phyloP scores from a whole-genome alignment of 2,329 filamentous ascomycete species.

The Exophiala viscosa region DNA sequence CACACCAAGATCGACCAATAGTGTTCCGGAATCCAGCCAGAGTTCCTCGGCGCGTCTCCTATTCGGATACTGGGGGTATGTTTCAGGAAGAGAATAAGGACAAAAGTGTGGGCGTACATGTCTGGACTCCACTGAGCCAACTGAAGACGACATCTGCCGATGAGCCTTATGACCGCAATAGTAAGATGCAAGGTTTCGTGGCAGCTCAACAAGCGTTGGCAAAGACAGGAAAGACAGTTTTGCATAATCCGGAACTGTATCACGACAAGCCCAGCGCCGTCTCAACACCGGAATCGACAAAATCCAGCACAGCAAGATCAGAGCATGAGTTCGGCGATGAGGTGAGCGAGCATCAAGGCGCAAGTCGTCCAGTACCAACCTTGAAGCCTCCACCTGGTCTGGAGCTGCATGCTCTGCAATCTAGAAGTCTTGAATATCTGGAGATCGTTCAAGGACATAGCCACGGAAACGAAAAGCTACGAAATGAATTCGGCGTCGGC shows the following conservation, averaged over 20 bases:
- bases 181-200: constrained; percentile 27
- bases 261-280: constrained; percentile 8
- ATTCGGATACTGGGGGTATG: constrained; percentile 1
- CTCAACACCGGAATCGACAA: background rate
- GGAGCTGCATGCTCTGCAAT: constrained; percentile 1
- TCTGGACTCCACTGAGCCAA: background rate
- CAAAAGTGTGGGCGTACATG: background rate
- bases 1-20: background rate
- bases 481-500: constrained; percentile 18
- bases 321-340: background rate
- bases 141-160: background rate
- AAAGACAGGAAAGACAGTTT: constrained; percentile 27
- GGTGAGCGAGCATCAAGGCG: background rate
- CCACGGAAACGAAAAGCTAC: constrained; percentile 7
- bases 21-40: background rate
- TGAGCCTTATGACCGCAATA: constrained; percentile 25
- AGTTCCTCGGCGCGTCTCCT: constrained; percentile 3
- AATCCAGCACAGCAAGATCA: background rate
- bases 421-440: background rate
- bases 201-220: constrained; percentile 24
- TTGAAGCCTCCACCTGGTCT: constrained; percentile 15
- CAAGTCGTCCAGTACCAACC: background rate
- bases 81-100: background rate
- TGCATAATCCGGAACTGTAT: constrained; percentile 25
- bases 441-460: background rate